A percentile compares a stretch with the other conserved stretches of the same genome.
phyloP scores from a whole-genome alignment of 495 filamentous ascomycete species.

The Penicillium salamii region DNA sequence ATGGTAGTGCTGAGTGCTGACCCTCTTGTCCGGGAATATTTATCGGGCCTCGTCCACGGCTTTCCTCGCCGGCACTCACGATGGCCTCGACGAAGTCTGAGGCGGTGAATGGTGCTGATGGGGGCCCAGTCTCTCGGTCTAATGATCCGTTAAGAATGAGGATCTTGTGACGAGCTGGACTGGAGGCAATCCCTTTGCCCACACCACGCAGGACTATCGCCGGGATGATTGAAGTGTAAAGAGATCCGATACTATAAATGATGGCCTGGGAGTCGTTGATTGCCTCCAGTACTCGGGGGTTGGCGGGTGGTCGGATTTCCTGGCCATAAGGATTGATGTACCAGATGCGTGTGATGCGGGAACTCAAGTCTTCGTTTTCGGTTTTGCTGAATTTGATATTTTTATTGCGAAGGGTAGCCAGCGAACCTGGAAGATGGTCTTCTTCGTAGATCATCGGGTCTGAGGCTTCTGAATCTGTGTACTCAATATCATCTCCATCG shows the following conservation, averaged over 20 bases:
- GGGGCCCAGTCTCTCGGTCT: conserved; percentile 82
- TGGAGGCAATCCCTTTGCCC: conserved; percentile 35
- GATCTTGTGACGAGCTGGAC: conserved; percentile 65
- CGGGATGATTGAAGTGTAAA: conserved; percentile 82
- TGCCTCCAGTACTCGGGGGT: conserved; percentile 71
- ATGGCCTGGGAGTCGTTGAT: conserved; percentile 61
- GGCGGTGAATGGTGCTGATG: conserved; percentile 58
- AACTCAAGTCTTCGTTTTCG: conserved; percentile 65
- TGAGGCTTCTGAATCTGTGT: conserved; percentile 64
- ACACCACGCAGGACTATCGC: conserved; percentile 49
- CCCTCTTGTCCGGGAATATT: conserved; percentile 1
- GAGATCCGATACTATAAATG: conserved; percentile 84
- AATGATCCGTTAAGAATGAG: conserved; percentile 78
- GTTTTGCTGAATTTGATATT: conserved; percentile 78
- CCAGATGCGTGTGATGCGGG: conserved; percentile 81
- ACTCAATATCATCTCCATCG: conserved; percentile 50
- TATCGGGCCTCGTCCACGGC: conserved; percentile 29
- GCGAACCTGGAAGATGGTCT: conserved; percentile 81
- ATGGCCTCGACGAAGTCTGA: conserved; percentile 78
- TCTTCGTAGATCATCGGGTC: conserved; percentile 58
- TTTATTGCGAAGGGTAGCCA: conserved; percentile 73
- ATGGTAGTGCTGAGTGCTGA: conserved; percentile 4
- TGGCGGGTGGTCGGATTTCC: conserved; percentile 79
- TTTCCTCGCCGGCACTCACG: conserved; percentile 56
- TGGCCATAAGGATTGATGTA: conserved; percentile 97